Evolutionary conservation across 768 basidiomycete genomes (phyloP).

Genomic region (Mycena latifolia): DNA sequence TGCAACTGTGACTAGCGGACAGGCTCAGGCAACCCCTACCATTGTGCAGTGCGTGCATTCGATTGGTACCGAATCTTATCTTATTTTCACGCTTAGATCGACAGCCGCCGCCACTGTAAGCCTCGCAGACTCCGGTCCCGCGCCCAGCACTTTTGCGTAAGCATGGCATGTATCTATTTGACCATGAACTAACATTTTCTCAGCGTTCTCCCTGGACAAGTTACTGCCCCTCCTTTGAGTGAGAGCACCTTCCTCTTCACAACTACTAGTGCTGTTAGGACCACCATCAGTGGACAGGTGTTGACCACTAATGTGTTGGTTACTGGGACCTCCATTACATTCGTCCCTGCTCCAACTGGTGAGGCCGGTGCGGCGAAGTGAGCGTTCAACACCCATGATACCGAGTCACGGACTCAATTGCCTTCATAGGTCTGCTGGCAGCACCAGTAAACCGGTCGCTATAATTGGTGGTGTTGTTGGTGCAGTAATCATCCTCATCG

Average conservation of each 20-base stretch:
- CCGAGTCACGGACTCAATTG: background rate
- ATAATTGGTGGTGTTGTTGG: slow-evolving; percentile 19
- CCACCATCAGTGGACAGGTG: background rate
- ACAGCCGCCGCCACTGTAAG: background rate
- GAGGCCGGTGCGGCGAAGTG: slow-evolving; percentile 2
- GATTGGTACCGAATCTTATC: background rate
- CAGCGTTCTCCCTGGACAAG: background rate
- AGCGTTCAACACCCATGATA: background rate
- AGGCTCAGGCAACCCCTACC: background rate
- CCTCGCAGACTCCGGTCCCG: background rate
- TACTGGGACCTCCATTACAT: background rate
- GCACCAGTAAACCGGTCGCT: slow-evolving; percentile 1
- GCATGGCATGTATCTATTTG: background rate
- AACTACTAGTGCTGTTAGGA: background rate
- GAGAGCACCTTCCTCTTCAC: background rate
- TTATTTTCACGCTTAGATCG: background rate
- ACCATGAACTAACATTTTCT: background rate
- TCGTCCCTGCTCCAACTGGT: slow-evolving; percentile 9
- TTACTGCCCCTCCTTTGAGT: background rate
- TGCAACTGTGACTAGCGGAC: background rate
- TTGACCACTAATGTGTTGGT: background rate
- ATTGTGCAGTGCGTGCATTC: background rate
- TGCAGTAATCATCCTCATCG: slow-evolving; percentile 17
- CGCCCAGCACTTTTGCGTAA: slow-evolving; percentile 1
- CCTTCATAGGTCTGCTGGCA: slow-evolving; percentile 17